Base-by-base conservation (phyloP, 2,329 filamentous ascomycete genomes). In the Scedosporium aurantiacum region DNA sequence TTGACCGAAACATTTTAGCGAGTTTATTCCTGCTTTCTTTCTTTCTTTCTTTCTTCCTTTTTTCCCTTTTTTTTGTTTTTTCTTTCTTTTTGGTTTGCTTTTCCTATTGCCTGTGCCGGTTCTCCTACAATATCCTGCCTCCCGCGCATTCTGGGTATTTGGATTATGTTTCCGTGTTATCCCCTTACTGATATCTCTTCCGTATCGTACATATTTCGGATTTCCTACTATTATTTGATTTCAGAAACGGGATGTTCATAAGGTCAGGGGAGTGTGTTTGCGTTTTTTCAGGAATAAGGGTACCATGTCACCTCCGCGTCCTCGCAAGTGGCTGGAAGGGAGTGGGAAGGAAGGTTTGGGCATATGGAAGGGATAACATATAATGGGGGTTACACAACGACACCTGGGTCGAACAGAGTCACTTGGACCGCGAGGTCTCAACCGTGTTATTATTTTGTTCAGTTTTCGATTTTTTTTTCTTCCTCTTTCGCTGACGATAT, bases 1-100 rank as follows among this genome's bases (percentile, higher is more conserved):
- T 68, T 23, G 59, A 74, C 74, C 67, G 73, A 72, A 47, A 66
- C 66, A 27, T 69, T 71, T 28, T 27, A 58, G n/a, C 40, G 57
- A 16, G 57, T 60, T 63, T 60, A 32, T 41, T 57, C 27, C 57
- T 60, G 61, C 57, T 3, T 18, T 61, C 54, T 65, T 61, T 41
- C 60, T 62, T 54, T 63, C 43, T 43, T 63, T 64, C 40, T 61
- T 56, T 60, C 62, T 61, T 63, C 63, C 43, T 65, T 61, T 54
- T 63, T 61, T 65, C 28, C 61, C 60, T 64, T 54, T 63, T n/a
- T n/a, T n/a, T 56, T 57, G 64, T 54, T 63, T 47, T 43, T 63
- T 64, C 40, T 61, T 56, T 60, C 62, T 61, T 63, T 63, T 40
- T 65, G 61, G 50, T 63, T 61, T 65, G 27, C 61, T 60, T 64